Percentiles rank a stretch among this genome's conserved stretches.
Evolutionary conservation across 345 rosid genomes (phyloP).

Genomic region (Jatropha curcas): DNA sequence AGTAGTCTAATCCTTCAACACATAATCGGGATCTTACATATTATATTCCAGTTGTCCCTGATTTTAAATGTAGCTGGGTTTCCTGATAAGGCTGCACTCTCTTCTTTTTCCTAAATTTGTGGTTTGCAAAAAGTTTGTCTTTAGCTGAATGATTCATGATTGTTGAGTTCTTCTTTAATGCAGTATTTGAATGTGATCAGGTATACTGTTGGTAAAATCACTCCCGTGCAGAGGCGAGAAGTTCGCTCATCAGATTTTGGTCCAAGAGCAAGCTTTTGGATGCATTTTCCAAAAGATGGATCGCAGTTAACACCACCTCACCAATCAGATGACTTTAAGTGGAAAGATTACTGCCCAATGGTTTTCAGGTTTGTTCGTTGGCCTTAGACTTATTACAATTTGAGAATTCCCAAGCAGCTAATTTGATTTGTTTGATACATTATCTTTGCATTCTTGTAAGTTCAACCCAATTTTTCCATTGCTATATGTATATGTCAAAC

Average conservation of each 20-base stretch:
- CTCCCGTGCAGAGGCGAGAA: conserved; percentile 90
- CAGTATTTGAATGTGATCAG: conserved; percentile 38
- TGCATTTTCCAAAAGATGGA: conserved; percentile 88
- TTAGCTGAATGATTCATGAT: conserved; percentile 1
- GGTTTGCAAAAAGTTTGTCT: conserved; percentile 3
- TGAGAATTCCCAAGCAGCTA: background rate
- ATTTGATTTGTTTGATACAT: conserved; percentile 4
- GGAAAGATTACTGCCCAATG: conserved; percentile 99
- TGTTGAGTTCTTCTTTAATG: background rate
- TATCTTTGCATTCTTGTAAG: background rate
- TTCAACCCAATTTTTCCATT: background rate
- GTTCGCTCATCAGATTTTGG: conserved; percentile 91
- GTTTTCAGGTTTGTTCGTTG: conserved; percentile 75
- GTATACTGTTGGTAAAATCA: conserved; percentile 96
- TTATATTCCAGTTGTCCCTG: background rate
- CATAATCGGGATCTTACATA: background rate
- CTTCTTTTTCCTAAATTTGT: background rate
- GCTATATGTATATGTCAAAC: conserved; percentile 4
- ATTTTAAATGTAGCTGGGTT: background rate
- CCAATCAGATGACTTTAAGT: conserved; percentile 87
- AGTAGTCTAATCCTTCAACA: background rate
- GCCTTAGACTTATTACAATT: conserved; percentile 14
- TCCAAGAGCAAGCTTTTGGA: conserved; percentile 95
- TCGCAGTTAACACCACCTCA: conserved; percentile 92
- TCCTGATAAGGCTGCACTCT: conserved; percentile 8